Conservation (phyloP, 1,284 basidiomycete genomes). For the Phellopilus nigrolimitatus region DNA sequence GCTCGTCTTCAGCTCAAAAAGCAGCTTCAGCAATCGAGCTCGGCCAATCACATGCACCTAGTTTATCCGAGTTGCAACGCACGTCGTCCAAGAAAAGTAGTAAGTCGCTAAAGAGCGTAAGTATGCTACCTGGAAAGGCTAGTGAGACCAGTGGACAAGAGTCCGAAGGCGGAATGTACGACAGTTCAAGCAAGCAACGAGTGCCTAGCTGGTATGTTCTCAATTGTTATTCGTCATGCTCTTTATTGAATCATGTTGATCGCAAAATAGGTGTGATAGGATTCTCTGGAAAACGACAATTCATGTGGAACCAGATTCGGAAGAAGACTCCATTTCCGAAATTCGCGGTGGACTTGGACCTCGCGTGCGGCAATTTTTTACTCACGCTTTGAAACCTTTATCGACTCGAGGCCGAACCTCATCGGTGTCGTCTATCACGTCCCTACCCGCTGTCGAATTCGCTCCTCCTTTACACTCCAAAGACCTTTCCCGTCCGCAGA, state of each 20-base stretch:
- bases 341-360: conserved; percentile 14
- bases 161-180: conserved; percentile 61
- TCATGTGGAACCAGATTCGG: conserved; percentile 37
- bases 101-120: conserved; percentile 8
- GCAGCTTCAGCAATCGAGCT: conserved; percentile 18
- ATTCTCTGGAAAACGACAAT: conserved; percentile 75
- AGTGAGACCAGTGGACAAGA: conserved; percentile 35
- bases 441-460: neutral
- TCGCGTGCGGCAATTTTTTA: conserved; percentile 12
- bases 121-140: neutral
- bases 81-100: conserved; percentile 13
- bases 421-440: conserved; percentile 6
- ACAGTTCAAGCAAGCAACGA: conserved; percentile 73
- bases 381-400: conserved; percentile 13
- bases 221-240: neutral
- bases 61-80: conserved; percentile 2
- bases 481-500: neutral
- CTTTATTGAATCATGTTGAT: neutral
- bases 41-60: neutral
- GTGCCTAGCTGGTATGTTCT: conserved; percentile 69
- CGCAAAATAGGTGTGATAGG: conserved; percentile 62
- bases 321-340: neutral
- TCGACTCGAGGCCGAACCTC: conserved; percentile 8
- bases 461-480: neutral
- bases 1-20: conserved; percentile 2